phyloP scores from a whole-genome alignment of 495 filamentous ascomycete genomes.

The Neurospora intermedia region DNA sequence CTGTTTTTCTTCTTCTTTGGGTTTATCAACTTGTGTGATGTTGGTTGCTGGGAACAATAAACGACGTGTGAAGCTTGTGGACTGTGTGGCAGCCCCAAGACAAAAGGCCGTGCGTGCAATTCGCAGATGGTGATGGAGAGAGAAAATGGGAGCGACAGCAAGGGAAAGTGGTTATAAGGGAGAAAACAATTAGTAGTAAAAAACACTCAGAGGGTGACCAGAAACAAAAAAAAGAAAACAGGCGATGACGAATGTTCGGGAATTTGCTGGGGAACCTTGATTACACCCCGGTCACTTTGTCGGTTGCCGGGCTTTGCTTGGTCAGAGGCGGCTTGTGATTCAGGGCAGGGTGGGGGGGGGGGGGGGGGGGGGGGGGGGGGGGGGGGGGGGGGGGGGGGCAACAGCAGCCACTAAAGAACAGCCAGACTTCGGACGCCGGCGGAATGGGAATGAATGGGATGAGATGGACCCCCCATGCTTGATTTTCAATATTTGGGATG shows the following conservation, averaged over 20 bases:
- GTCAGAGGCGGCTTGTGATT: not conserved
- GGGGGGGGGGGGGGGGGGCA: too few relatives aligned
- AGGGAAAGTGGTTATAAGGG: not conserved
- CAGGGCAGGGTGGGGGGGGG: not conserved
- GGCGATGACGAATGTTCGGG: slow-evolving; percentile 7
- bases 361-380: too few relatives aligned
- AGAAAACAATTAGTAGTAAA: not conserved
- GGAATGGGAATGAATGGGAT: not conserved
- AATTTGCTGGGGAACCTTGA: slow-evolving; percentile 2
- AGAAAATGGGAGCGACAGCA: not conserved
- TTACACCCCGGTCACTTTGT: not conserved
- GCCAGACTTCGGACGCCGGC: not conserved
- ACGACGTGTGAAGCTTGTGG: not conserved
- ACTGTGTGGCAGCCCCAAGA: not conserved
- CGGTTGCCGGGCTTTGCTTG: not conserved
- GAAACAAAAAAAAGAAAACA: not conserved
- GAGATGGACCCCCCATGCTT: not conserved
- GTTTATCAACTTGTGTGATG: not conserved
- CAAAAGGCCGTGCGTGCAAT: not conserved
- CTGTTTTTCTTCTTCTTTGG: not conserved
- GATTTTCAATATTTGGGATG: not conserved
- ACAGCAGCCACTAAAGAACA: not conserved
- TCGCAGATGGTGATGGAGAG: not conserved
- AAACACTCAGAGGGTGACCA: not conserved
- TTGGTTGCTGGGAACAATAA: not conserved